A percentile compares a stretch with the other conserved stretches of the same genome.
phyloP scores from a whole-genome alignment of 1,284 basidiomycete species.

The Amylostereum areolatum region DNA sequence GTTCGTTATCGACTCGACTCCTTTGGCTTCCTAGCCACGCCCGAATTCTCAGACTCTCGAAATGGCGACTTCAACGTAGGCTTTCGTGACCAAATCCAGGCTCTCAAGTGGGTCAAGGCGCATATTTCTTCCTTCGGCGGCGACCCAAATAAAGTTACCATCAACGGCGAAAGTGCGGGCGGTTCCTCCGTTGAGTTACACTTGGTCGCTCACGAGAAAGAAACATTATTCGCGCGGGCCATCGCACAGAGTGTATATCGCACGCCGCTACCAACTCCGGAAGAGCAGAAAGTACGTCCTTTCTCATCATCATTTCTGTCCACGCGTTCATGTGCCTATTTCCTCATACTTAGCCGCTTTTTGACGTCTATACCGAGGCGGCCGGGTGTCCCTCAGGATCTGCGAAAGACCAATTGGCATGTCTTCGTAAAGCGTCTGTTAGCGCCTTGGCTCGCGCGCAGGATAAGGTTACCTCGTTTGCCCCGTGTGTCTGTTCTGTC shows the following conservation, averaged over 20 bases:
- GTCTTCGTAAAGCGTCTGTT: slow-evolving; percentile 42
- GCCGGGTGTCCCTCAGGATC: slow-evolving; percentile 41
- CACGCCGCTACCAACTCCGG: slow-evolving; percentile 38
- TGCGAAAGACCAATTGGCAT: slow-evolving; percentile 31
- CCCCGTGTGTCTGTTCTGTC: slow-evolving; percentile 8
- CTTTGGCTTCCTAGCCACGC: slow-evolving; percentile 36
- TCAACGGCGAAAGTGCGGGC: slow-evolving; percentile 62
- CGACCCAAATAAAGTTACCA: slow-evolving; percentile 46
- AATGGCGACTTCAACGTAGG: slow-evolving; percentile 55
- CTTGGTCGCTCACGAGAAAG: slow-evolving; percentile 37
- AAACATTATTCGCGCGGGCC: slow-evolving; percentile 40
- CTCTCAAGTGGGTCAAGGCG: slow-evolving; percentile 55
- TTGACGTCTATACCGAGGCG: slow-evolving; percentile 39
- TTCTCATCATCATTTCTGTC: neutral
- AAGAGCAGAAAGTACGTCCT: slow-evolving; percentile 39
- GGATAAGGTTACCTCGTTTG: slow-evolving; percentile 26
- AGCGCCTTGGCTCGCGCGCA: slow-evolving; percentile 49
- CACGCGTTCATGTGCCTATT: no score
- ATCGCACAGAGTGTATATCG: slow-evolving; percentile 59
- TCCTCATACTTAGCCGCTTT: slow-evolving; percentile 34
- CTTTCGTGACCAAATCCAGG: slow-evolving; percentile 55
- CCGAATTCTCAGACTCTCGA: slow-evolving; percentile 33
- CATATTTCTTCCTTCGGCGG: slow-evolving; percentile 63
- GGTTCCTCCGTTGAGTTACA: slow-evolving; percentile 50
- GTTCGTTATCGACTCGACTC: slow-evolving; percentile 39